Evolutionary conservation across 2,329 filamentous ascomycete species (phyloP).

Genomic region (Ilyonectria mors-panacis): DNA sequence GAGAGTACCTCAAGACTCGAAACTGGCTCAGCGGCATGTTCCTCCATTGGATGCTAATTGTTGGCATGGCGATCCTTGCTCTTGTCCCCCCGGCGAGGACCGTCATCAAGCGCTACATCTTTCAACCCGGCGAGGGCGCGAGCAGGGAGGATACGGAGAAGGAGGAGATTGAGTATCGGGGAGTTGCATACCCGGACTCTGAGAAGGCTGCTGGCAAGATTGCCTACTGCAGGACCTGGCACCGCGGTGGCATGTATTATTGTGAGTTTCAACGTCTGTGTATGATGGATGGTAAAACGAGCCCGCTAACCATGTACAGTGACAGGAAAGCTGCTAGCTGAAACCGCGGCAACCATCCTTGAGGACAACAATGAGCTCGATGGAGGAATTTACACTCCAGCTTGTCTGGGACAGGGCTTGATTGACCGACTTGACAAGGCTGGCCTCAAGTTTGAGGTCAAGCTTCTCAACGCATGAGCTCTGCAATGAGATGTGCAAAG

Average conservation of each 20-base stretch:
- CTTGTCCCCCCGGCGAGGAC: constrained; percentile 62
- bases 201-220: constrained; percentile 60
- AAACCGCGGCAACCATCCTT: constrained; percentile 77
- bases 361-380: constrained; percentile 72
- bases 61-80: constrained; percentile 61
- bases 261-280: constrained; percentile 60
- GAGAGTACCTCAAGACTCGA: constrained; percentile 66
- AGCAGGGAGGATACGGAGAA: constrained; percentile 67
- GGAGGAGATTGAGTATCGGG: constrained; percentile 75
- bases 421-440: constrained; percentile 73
- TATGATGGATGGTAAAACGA: not conserved
- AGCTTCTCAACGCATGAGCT: constrained; percentile 52
- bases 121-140: constrained; percentile 70
- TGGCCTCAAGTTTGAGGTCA: constrained; percentile 75
- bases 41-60: constrained; percentile 64
- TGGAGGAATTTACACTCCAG: constrained; percentile 81
- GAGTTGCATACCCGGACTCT: constrained; percentile 73
- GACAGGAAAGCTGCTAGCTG: constrained; percentile 74
- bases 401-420: constrained; percentile 77
- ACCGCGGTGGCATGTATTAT: constrained; percentile 75
- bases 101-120: constrained; percentile 61
- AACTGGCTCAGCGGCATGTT: constrained; percentile 66
- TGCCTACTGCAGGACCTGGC: constrained; percentile 70
- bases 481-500: not conserved
- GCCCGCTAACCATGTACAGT: constrained; percentile 60